Evolutionary conservation across 805 yeast species (phyloP).

Genomic region (Sporopachydermia lactativora): DNA sequence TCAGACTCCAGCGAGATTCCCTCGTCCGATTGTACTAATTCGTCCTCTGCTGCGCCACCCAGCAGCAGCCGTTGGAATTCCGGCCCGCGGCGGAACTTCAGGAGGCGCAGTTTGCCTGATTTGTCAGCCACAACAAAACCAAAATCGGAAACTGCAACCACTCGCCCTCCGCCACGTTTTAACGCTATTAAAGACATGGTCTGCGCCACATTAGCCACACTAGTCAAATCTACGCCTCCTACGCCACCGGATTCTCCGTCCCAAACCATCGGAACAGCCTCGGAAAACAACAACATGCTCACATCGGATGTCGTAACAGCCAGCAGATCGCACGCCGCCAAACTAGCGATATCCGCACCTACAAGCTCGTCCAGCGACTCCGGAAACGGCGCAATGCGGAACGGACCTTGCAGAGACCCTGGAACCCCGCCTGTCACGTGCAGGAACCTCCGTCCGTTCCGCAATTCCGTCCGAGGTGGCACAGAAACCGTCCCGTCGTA

Average conservation of each 20-base stretch:
- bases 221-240: constrained; percentile 13
- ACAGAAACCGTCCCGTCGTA: not conserved
- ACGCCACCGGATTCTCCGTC: constrained; percentile 15
- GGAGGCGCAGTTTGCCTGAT: not conserved
- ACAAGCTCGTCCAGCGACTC: constrained; percentile 32
- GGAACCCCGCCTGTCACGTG: constrained; percentile 9
- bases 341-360: constrained; percentile 22
- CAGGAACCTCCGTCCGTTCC: constrained; percentile 9
- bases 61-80: not conserved
- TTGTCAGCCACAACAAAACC: not conserved
- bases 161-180: not conserved
- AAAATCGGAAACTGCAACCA: not conserved
- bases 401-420: constrained; percentile 35
- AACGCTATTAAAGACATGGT: not conserved
- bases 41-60: not conserved
- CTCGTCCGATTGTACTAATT: not conserved
- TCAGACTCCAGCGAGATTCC: not conserved
- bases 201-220: not conserved
- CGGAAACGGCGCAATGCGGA: constrained; percentile 40
- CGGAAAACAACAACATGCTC: not conserved
- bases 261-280: not conserved
- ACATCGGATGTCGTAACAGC: not conserved
- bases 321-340: constrained; percentile 8
- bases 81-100: not conserved
- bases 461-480: not conserved